Percentiles rank a stretch among this genome's conserved stretches.
These are phyloP conservation scores for Neofusicoccum parvum DNA, from an alignment of 2,329 filamentous ascomycete genomes.

Conservation along the genomic window DNA sequence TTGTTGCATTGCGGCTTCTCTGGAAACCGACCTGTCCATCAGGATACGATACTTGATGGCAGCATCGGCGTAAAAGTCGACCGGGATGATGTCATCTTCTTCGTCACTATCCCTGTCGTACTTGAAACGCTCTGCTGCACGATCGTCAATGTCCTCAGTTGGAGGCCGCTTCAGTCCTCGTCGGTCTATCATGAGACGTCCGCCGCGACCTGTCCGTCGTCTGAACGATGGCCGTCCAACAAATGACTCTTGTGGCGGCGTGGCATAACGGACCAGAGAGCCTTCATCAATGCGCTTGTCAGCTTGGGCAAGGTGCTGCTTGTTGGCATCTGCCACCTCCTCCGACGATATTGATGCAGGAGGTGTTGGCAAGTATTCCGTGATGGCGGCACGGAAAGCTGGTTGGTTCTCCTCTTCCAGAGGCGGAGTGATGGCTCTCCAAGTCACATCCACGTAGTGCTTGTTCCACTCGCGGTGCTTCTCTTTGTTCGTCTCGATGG, in stretches of 20 bases:
- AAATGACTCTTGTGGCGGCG: slow-evolving; percentile 42
- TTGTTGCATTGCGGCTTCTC: slow-evolving; percentile 43
- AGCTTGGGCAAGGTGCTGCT: slow-evolving; percentile 23
- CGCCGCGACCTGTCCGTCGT: slow-evolving; percentile 79
- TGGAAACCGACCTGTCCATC: slow-evolving; percentile 35
- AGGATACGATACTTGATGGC: slow-evolving; percentile 61
- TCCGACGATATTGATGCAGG: slow-evolving; percentile 50
- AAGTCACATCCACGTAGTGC: slow-evolving; percentile 84
- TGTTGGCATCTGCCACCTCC: slow-evolving; percentile 41
- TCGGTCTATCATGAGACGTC: slow-evolving; percentile 86
- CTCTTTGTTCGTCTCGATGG: slow-evolving; percentile 83
- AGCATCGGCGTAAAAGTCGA: slow-evolving; percentile 67
- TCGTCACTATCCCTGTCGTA: slow-evolving; percentile 85
- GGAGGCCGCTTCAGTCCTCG: slow-evolving; percentile 64
- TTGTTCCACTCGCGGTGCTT: slow-evolving; percentile 93
- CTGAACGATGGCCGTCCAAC: slow-evolving; percentile 68
- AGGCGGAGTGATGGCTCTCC: slow-evolving; percentile 79
- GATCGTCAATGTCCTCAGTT: slow-evolving; percentile 43
- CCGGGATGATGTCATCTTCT: slow-evolving; percentile 71
- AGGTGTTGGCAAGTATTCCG: slow-evolving; percentile 48
- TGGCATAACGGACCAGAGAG: slow-evolving; percentile 38
- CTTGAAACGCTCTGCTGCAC: slow-evolving; percentile 62
- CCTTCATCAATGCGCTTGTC: slow-evolving; percentile 1
- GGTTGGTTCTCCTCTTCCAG: slow-evolving; percentile 53
- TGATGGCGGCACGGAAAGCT: slow-evolving; percentile 43